Evolutionary conservation across 2,329 filamentous ascomycete species (phyloP), one percentile per base, ranked within the genome.

Genomic region (Mycosphaerella arachidis): DNA sequence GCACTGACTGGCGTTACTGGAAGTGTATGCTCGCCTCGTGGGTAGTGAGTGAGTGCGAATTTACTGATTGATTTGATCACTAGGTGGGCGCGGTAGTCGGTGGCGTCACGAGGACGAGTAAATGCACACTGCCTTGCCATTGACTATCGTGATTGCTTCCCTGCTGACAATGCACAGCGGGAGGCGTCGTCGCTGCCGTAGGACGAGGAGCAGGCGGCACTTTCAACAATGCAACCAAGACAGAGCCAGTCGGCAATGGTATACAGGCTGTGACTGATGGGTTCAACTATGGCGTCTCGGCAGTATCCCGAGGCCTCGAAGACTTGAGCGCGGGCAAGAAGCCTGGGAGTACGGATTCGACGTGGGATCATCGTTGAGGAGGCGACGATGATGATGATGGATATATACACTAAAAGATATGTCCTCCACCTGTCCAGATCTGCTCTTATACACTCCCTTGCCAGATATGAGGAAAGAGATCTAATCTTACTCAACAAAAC

Each of bases 171-270:
- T 33, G 20, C 13, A 31, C 43, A 3, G 74, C 81, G 1, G 81
- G 82, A 13, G 79, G 80, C 43, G 77, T 84, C 1, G 78, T 82
- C 24, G 82, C 76, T 29, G 75, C 77, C 6, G 68, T 76, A 6
- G 77, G 77, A 52, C 70, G 76, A 31, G 77, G 76, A 24, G 66
- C 78, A 30, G 77, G 76, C 33, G 74, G 76, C 63, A 78, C 76
- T 24, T 61, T 79, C 45, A 77, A 78, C 61, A 76, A 75, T 54
- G 76, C 76, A 12, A 79, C 77, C 2, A 75, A 76, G 29, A 76
- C 73, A 52, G 70, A 75, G 51, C 73, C 75, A 13, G 71, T 78
- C 40, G 77, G 76, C 3, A 69, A 75, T 56, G 76, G 75, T 2
- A 64, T 78, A 31, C 71, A 75, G 18, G 72, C 76, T 59, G 69